Evolutionary conservation across 345 rosid species (phyloP).

Genomic region (Gossypium raimondii): DNA sequence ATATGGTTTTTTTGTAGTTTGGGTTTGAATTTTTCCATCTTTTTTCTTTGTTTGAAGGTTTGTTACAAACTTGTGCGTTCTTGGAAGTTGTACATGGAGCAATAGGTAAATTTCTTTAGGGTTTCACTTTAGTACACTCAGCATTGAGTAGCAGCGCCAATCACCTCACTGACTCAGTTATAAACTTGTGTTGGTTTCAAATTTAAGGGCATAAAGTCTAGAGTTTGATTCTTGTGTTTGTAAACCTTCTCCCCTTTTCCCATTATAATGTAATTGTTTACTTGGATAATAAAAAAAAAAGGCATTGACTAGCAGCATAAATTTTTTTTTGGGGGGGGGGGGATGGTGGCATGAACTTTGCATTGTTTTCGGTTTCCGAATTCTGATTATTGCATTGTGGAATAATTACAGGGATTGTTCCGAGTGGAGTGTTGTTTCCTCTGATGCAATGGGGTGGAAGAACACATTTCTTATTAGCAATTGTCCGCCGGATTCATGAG

Average conservation of each 20-base stretch:
- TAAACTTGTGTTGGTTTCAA: too few relatives aligned
- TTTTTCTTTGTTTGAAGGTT: conserved; percentile 33
- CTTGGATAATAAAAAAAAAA: too few relatives aligned
- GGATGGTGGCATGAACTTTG: neutral
- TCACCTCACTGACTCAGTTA: too few relatives aligned
- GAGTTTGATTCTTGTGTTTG: too few relatives aligned
- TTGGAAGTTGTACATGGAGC: conserved; percentile 88
- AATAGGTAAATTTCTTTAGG: conserved; percentile 35
- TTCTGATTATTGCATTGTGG: neutral
- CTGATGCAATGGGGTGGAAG: conserved; percentile 86
- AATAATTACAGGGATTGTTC: conserved; percentile 58
- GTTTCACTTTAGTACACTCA: neutral
- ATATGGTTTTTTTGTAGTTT: neutral
- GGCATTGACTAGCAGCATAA: neutral
- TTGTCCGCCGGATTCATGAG: conserved; percentile 51
- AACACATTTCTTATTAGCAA: conserved; percentile 55
- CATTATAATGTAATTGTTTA: too few relatives aligned
- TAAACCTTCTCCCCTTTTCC: too few relatives aligned
- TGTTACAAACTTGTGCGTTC: conserved; percentile 51
- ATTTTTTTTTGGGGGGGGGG: neutral
- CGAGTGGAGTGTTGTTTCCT: conserved; percentile 75
- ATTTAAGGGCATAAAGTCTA: too few relatives aligned
- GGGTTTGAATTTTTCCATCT: neutral
- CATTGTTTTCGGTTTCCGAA: conserved; percentile 7
- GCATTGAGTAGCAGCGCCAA: neutral